Conservation (phyloP, 2,329 filamentous ascomycete species). For the Ceratocystis colombiana region DNA sequence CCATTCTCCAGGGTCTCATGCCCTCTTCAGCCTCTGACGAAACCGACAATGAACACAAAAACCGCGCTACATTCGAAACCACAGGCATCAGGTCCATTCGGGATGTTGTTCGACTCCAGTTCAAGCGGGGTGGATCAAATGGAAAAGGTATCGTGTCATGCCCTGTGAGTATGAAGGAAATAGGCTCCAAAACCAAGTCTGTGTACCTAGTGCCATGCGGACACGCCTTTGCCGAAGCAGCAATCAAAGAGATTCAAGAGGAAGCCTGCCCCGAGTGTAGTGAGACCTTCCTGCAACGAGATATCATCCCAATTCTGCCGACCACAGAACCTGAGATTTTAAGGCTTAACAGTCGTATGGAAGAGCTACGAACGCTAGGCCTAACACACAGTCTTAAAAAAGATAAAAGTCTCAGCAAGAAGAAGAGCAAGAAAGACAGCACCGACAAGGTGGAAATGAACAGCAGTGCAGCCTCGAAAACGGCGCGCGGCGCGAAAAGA, state of each 20-base stretch:
- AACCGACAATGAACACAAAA: constrained; percentile 41
- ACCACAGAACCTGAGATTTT: constrained; percentile 59
- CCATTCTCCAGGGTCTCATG: constrained; percentile 56
- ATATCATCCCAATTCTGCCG: constrained; percentile 76
- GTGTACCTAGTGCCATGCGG: constrained; percentile 92
- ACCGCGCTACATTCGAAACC: constrained; percentile 36
- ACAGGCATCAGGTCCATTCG: constrained; percentile 66
- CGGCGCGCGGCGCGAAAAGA: constrained; percentile 29
- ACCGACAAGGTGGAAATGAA: constrained; percentile 34
- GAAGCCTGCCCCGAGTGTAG: constrained; percentile 61
- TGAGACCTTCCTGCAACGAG: constrained; percentile 57
- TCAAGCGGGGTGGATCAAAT: constrained; percentile 41
- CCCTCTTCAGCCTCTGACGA: constrained; percentile 37
- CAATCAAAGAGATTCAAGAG: constrained; percentile 68
- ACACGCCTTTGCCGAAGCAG: constrained; percentile 82
- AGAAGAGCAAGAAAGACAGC: constrained; percentile 60
- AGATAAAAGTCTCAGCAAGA: constrained; percentile 52
- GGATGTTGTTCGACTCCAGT: constrained; percentile 79
- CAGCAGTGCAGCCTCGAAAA: constrained; percentile 26
- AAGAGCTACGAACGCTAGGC: constrained; percentile 58
- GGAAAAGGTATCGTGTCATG: constrained; percentile 54
- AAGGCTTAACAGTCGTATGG: constrained; percentile 53
- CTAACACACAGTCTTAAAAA: constrained; percentile 87
- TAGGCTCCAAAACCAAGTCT: constrained; percentile 68
- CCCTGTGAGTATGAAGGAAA: constrained; percentile 73